Conservation (phyloP, 768 basidiomycete species). For the Pisolithus tinctorius region DNA sequence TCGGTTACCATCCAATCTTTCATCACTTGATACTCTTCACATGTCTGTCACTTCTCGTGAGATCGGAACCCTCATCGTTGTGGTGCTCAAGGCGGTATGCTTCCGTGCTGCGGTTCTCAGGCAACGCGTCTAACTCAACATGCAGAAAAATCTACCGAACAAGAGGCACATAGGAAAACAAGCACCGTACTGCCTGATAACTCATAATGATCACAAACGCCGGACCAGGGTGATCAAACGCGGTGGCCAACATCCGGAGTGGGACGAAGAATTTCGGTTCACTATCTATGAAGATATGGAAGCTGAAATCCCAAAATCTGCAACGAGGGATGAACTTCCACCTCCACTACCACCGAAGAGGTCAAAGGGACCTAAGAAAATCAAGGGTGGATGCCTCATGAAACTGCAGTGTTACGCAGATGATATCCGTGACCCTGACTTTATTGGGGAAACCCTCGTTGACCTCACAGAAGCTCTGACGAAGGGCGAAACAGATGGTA, state of each 20-base stretch:
- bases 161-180: constrained; percentile 94
- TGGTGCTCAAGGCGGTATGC: constrained; percentile 90
- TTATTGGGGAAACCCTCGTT: constrained; percentile 88
- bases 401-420: constrained; percentile 88
- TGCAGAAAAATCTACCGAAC: constrained; percentile 81
- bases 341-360: constrained; percentile 69
- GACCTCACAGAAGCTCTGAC: constrained; percentile 87
- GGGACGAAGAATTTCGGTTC: constrained; percentile 98
- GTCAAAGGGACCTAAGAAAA: constrained; percentile 36
- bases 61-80: constrained; percentile 90
- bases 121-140: constrained; percentile 14
- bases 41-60: constrained; percentile 63
- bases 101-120: constrained; percentile 2
- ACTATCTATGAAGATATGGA: constrained; percentile 73
- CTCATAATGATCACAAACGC: constrained; percentile 74
- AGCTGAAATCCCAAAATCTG: constrained; percentile 41
- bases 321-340: constrained; percentile 39
- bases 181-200: constrained; percentile 87
- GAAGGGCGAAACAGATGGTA: constrained; percentile 96
- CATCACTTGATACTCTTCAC: constrained; percentile 7
- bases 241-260: constrained; percentile 97
- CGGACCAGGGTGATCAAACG: constrained; percentile 92
- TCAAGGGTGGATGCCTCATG: constrained; percentile 72
- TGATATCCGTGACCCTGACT: constrained; percentile 89
- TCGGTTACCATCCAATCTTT: not conserved